Percentiles rank a stretch among this genome's conserved stretches.
Evolutionary conservation across 768 basidiomycete genomes (phyloP).

Genomic region (Candolleomyces eurysporus): DNA sequence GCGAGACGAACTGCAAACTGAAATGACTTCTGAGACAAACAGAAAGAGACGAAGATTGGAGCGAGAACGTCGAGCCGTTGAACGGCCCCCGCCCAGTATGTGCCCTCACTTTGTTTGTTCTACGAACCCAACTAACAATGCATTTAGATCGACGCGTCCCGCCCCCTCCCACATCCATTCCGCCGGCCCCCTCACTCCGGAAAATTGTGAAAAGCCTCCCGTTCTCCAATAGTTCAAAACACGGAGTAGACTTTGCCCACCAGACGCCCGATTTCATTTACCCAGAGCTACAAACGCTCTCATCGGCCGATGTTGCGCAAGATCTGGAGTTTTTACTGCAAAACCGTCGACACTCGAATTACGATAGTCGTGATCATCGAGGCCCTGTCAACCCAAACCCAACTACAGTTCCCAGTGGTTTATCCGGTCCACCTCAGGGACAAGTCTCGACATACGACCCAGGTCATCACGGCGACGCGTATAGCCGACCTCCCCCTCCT

Average conservation of each 20-base stretch:
- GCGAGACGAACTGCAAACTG: conserved; percentile 76
- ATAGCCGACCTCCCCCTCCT: conserved; percentile 16
- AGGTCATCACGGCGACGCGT: conserved; percentile 5
- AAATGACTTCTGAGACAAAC: conserved; percentile 88
- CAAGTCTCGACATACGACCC: background rate
- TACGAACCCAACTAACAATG: background rate
- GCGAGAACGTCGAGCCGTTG: conserved; percentile 76
- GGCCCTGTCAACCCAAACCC: background rate
- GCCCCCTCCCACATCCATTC: conserved; percentile 41
- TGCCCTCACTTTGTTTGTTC: conserved; percentile 9
- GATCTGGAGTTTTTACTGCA: conserved; percentile 58
- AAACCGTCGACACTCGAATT: conserved; percentile 27
- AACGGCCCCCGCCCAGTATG: conserved; percentile 74
- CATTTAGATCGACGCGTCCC: conserved; percentile 59
- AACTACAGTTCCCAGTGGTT: background rate
- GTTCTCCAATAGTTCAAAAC: conserved; percentile 32
- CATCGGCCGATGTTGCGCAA: conserved; percentile 43
- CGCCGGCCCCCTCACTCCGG: conserved; percentile 58
- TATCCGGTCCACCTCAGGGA: conserved; percentile 6
- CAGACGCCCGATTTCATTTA: conserved; percentile 25
- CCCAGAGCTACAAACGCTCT: conserved; percentile 47
- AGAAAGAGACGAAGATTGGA: conserved; percentile 83
- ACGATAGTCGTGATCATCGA: conserved; percentile 3
- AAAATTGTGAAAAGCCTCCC: conserved; percentile 63
- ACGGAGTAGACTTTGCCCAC: conserved; percentile 20